Conservation (phyloP, 192 early-diverging fungal species). For the Podila minutissima region DNA sequence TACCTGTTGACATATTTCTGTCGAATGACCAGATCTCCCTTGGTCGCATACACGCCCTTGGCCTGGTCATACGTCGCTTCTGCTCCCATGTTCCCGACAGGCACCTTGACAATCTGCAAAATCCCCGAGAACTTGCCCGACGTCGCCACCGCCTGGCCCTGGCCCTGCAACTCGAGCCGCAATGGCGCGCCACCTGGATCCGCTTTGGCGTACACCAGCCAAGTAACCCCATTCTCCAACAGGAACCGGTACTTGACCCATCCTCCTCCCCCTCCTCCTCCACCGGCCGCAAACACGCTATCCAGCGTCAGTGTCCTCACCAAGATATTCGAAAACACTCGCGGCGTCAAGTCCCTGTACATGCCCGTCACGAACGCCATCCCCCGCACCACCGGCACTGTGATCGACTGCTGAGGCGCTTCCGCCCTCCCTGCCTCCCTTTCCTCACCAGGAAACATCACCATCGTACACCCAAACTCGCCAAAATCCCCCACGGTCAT, state of each 20-base stretch:
- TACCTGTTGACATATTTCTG: constrained; percentile 19
- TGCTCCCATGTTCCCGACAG: constrained; percentile 21
- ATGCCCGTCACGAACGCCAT: constrained; percentile 38
- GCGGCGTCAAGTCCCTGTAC: constrained; percentile 34
- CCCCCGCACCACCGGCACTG: constrained; percentile 38
- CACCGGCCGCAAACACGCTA: neutral
- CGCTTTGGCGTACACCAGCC: constrained; percentile 38
- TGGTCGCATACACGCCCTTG: constrained; percentile 29
- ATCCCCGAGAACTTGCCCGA: constrained; percentile 43
- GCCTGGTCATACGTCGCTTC: constrained; percentile 28
- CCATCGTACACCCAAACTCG: constrained; percentile 37
- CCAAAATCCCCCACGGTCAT: constrained; percentile 45
- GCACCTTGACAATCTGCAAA: constrained; percentile 44
- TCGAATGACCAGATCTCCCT: constrained; percentile 16
- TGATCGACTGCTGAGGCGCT: neutral
- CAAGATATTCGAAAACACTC: constrained; percentile 26
- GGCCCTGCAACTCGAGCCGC: neutral
- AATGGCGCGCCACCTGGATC: neutral
- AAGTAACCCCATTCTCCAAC: constrained; percentile 38
- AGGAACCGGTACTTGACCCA: constrained; percentile 47
- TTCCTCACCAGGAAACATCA: constrained; percentile 1
- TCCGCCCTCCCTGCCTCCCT: neutral
- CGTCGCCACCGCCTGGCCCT: constrained; percentile 3
- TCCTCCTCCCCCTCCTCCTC: constrained; percentile 12
- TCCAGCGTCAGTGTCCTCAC: constrained; percentile 24